Base-by-base conservation (phyloP, 2,329 filamentous ascomycete genomes). In the Aspergillus pseudoviridinutans region DNA sequence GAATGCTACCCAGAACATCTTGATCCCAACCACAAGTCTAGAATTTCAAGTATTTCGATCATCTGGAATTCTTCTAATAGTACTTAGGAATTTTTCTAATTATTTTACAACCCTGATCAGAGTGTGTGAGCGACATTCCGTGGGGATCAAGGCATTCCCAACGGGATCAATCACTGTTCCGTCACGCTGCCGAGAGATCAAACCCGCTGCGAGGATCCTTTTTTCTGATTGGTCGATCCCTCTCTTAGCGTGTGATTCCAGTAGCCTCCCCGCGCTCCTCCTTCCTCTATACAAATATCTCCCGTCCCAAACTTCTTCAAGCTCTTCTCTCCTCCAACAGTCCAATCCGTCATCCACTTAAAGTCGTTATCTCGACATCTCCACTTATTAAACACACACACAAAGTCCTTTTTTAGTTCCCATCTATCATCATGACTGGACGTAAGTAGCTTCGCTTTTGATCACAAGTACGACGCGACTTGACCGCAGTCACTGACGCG, bases 341-440 rank as follows among this genome's bases (percentile, higher is more conserved):
- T 61, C 59, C 58, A 55, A 61, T 50, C 58, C 61, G 54, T 58
- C 62, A 70, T 64, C 61, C 64, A 67, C 56, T 66, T 56, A 59
- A 58, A 63, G 61, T 64, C 58, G 59, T 38, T 55, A 58, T 55
- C 58, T 51, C 58, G 53, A 60, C 60, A 55, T 59, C 60, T 68
- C 60, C 64, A 63, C 64, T 61, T 63, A 61, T 64, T 57, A 61
- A 62, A 68, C 63, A 68, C 61, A 56, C 61, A 64, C 55, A 58
- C 55, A 63, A 62, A 66, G 72, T 62, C 59, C 60, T 63, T 64
- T 68, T 63, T 56, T 47, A 56, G 22, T 64, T 49, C 49, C 66
- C 64, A 67, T 71, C 68, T 63, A 70, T 79, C 78, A 83, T 74
- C 66, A 84, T 84, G 81, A 81, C 81, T 83, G 81, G 81, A 79